These are phyloP conservation scores for Capsella bursapastoris DNA, from an alignment of 345 rosid species.

Conservation along the genomic window DNA sequence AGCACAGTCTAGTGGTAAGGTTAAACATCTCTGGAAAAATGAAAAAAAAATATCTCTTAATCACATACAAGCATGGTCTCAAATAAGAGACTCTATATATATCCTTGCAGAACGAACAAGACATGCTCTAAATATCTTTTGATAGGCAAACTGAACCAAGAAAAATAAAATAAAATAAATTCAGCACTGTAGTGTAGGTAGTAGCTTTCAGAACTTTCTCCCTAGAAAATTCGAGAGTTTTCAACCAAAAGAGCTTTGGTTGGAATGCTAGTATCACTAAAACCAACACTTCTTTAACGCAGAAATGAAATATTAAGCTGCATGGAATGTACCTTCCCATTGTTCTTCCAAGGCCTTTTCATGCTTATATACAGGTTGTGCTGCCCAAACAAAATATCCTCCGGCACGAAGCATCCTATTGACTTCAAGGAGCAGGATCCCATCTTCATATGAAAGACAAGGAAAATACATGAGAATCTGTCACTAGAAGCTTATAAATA, in stretches of 20 bases:
- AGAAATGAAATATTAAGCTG: constrained; percentile 20
- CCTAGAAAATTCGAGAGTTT: background rate
- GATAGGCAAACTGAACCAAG: background rate
- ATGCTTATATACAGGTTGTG: constrained; percentile 97
- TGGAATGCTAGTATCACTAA: constrained; percentile 12
- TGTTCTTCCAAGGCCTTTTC: constrained; percentile 81
- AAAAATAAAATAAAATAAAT: too few relatives aligned
- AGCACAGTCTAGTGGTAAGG: constrained; percentile 86
- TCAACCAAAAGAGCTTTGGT: background rate
- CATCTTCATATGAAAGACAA: constrained; percentile 58
- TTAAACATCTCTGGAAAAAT: constrained; percentile 80
- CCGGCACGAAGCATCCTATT: constrained; percentile 94
- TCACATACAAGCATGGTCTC: background rate
- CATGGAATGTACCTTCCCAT: constrained; percentile 76
- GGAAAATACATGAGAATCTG: background rate
- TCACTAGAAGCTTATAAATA: constrained; percentile 23
- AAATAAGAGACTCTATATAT: background rate
- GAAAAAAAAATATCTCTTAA: constrained; percentile 31
- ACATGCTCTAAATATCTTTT: constrained; percentile 16
- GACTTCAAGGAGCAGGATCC: constrained; percentile 92
- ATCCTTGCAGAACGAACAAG: background rate
- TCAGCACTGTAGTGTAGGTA: background rate
- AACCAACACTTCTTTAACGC: background rate
- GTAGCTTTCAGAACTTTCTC: background rate
- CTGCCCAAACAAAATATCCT: constrained; percentile 98